A percentile compares a stretch with the other conserved stretches of the same genome.
phyloP scores from a whole-genome alignment of 768 basidiomycete genomes.

The Psilocybe subaeruginosa region DNA sequence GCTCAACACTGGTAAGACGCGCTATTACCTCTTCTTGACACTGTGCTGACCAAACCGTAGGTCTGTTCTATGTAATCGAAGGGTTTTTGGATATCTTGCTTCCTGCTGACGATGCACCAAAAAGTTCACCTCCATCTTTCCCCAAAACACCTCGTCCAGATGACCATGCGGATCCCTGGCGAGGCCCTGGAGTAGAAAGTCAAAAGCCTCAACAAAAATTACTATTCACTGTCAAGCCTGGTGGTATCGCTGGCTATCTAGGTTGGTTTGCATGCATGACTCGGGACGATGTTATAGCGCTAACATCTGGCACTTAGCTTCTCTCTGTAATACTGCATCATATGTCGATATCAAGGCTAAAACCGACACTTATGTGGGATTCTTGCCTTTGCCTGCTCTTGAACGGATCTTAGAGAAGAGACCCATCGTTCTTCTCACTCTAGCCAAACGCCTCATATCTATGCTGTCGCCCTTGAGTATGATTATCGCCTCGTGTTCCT shows the following conservation, averaged over 20 bases:
- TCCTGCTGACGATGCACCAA: constrained; percentile 46
- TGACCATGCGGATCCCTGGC: constrained; percentile 39
- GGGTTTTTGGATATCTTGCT: constrained; percentile 90
- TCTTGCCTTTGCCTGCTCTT: constrained; percentile 85
- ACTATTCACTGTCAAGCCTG: constrained; percentile 94
- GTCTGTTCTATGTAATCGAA: constrained; percentile 93
- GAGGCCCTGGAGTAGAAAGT: constrained; percentile 32
- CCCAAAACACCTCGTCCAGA: constrained; percentile 19
- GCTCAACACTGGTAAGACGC: constrained; percentile 69
- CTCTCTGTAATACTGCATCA: constrained; percentile 87
- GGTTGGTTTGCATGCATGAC: constrained; percentile 42
- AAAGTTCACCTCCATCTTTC: constrained; percentile 21
- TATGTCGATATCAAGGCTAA: constrained; percentile 98
- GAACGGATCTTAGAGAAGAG: constrained; percentile 91
- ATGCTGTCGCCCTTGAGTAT: constrained; percentile 89
- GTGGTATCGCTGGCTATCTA: constrained; percentile 96
- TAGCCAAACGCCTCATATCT: constrained; percentile 96
- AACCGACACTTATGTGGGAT: constrained; percentile 98
- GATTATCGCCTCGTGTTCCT: constrained; percentile 18
- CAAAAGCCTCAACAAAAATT: constrained; percentile 56
- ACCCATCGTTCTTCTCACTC: constrained; percentile 93
- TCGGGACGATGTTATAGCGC: not conserved
- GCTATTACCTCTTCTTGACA: not conserved
- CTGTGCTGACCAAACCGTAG: constrained; percentile 34
- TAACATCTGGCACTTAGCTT: constrained; percentile 52